Base-by-base conservation (phyloP, 2,329 filamentous ascomycete species). In the Tricladium varicosporioides region DNA sequence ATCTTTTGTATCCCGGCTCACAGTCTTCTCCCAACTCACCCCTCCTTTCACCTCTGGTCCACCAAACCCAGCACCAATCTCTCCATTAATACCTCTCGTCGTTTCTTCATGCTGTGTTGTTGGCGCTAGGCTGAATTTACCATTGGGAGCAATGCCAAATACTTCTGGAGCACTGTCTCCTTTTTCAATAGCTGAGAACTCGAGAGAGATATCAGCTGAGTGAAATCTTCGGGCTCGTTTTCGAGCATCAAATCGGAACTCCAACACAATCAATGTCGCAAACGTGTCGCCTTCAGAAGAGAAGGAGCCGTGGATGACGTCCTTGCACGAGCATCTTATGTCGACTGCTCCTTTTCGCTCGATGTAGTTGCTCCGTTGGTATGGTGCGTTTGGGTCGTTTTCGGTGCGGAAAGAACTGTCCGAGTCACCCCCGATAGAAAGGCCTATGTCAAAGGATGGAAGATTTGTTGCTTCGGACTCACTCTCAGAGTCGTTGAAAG, bases 291-390 rank as follows among this genome's bases (percentile, higher is more conserved):
- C 58, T 5, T 66, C 62, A 1, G 59, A 51, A 11, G 47, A 52
- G 44, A 66, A 54, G 5, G 60, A 48, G 8, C 68, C 68, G 36
- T 70, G 67, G 13, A 68, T 59, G 14, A 70, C 52, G 19, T 70
- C 66, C 14, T 64, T 45, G 27, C 61, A 56, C 8, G 63, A 62
- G 59, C 65, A 69, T 5, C 62, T 63, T 18, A 69, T 61, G 42
- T 67, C 63, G 33, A 70, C 60, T 2, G 64, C 57, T 5, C 68
- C 67, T 16, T 62, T 60, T 0, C 67, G 64, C 44, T 66, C 56
- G 7, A 62, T 56, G 27, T 61, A 57, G 16, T 63, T 60, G 5
- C 19, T 50, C 49, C 65, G 60, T 32, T 70, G 69, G 5, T 43
- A 14, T 43, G 13, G 13, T 14, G 13, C 40, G 15, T 43, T 16